Base-by-base conservation (phyloP, 495 filamentous ascomycete species). In the Xeromyces bisporus region DNA sequence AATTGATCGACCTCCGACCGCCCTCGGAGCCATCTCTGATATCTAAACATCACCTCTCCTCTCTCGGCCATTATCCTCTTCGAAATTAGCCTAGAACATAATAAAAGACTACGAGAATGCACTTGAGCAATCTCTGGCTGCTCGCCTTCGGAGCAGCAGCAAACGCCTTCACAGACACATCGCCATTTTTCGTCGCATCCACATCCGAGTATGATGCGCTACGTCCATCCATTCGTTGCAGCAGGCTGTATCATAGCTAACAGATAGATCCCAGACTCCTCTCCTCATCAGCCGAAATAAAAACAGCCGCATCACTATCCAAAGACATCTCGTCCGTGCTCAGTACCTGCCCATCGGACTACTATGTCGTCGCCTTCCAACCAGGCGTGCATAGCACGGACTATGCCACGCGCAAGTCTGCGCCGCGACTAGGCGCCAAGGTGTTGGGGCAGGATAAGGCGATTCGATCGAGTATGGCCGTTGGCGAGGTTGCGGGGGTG, bases 101-200 rank as follows among this genome's bases (percentile, higher is more conserved):
- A n/a, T n/a, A n/a, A n/a, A n/a, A n/a, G n/a, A n/a, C n/a, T n/a
- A 44, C 48, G 48, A 60, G 43, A 39, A 80, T 81, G 75, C 65
- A 67, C 62, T 47, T 75, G 40, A 70, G 62, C 38, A 57, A 58
- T 45, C 50, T 75, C 33, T 63, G 70, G 37, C 55, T 71, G 33
- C 43, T 82, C 25, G 67, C 77, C 48, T 65, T 79, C 37, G 66
- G 62, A 44, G 60, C 66, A 50, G 58, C 63, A 34, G 53, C 60
- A 31, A 62, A 69, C 23, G 84, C 84, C 10, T 87, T 91, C 55
- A 70, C 66, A 28, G 77, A 93, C 43, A 79, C 84, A 0, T 85
- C 82, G 26, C 86, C 86, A 10, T 89, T 91, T 48, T 66, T 93
- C 53, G 55, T 93, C 15, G 73, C 84, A 45, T 91, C 85, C 15